A percentile compares a stretch with the other conserved stretches of the same genome.
Evolutionary conservation across 2,329 filamentous ascomycete species (phyloP).

Genomic region (Colletotrichum filicis): DNA sequence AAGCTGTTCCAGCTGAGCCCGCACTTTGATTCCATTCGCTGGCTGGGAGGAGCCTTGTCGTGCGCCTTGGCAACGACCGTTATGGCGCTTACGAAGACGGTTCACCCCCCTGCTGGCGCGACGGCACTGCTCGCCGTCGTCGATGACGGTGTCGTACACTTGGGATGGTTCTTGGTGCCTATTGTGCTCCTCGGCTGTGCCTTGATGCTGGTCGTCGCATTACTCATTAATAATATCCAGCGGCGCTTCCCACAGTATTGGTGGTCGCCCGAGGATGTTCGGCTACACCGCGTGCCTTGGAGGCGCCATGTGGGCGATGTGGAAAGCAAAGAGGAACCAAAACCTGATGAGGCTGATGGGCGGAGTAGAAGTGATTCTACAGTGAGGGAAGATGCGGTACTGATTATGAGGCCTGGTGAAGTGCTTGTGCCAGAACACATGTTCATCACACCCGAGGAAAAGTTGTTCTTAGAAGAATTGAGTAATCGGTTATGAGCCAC

Average conservation of each 20-base stretch:
- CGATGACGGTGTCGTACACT: slow-evolving; percentile 59
- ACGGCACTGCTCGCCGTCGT: slow-evolving; percentile 77
- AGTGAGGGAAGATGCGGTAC: slow-evolving; percentile 37
- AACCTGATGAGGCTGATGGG: not conserved
- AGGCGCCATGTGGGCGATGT: not conserved
- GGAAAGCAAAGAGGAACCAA: slow-evolving; percentile 5
- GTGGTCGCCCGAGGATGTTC: slow-evolving; percentile 64
- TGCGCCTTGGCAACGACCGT: slow-evolving; percentile 71
- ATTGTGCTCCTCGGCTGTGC: slow-evolving; percentile 69
- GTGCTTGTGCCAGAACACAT: slow-evolving; percentile 48
- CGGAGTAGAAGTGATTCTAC: slow-evolving; percentile 17
- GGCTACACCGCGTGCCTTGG: slow-evolving; percentile 17
- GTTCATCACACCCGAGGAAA: slow-evolving; percentile 51
- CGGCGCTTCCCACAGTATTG: slow-evolving; percentile 76
- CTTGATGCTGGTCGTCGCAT: slow-evolving; percentile 71
- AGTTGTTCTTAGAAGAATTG: slow-evolving; percentile 48
- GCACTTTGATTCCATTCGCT: slow-evolving; percentile 63
- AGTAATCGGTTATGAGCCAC: slow-evolving; percentile 43
- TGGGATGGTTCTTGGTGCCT: slow-evolving; percentile 78
- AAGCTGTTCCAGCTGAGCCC: slow-evolving; percentile 71
- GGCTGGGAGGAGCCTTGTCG: slow-evolving; percentile 72
- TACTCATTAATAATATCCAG: slow-evolving; percentile 77
- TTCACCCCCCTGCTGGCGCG: slow-evolving; percentile 80
- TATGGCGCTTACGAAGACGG: slow-evolving; percentile 78
- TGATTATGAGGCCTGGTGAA: slow-evolving; percentile 49